Evolutionary conservation across 2,329 filamentous ascomycete species (phyloP).

Genomic region (Stemphylium lycopersici): DNA sequence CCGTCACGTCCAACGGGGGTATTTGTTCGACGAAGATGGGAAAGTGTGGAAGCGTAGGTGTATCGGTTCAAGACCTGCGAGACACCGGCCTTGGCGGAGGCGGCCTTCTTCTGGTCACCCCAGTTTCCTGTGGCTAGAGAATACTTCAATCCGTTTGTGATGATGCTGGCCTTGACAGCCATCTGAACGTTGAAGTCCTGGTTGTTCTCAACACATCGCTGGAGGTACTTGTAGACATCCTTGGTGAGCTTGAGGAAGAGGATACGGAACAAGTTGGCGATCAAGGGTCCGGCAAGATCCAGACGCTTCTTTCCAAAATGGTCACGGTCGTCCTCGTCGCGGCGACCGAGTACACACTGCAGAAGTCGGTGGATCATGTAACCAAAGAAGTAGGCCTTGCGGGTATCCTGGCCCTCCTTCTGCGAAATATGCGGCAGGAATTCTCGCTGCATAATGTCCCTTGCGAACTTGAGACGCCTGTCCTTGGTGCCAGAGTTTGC

Average conservation of each 20-base stretch:
- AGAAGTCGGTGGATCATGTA: slow-evolving; percentile 98
- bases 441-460: slow-evolving; percentile 96
- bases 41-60: slow-evolving; percentile 94
- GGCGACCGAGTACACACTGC: slow-evolving; percentile 88
- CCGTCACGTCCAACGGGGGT: slow-evolving; percentile 97
- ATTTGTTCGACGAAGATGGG: slow-evolving; percentile 95
- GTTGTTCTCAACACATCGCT: slow-evolving; percentile 87
- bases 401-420: slow-evolving; percentile 88
- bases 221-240: slow-evolving; percentile 88
- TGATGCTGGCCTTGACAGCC: slow-evolving; percentile 86
- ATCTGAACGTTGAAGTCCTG: slow-evolving; percentile 89
- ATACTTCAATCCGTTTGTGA: slow-evolving; percentile 95
- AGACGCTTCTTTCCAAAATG: slow-evolving; percentile 99
- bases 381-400: slow-evolving; percentile 96
- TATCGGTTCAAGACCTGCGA: slow-evolving; percentile 98
- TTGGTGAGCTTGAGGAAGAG: slow-evolving; percentile 90
- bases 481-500: slow-evolving; percentile 77
- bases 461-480: slow-evolving; percentile 88
- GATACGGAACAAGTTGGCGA: slow-evolving; percentile 94
- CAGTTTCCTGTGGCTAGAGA: slow-evolving; percentile 97
- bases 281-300: slow-evolving; percentile 89
- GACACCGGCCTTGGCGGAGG: slow-evolving; percentile 92
- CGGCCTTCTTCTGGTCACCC: slow-evolving; percentile 99
- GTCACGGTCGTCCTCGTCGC: slow-evolving; percentile 95
- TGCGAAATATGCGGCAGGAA: slow-evolving; percentile 96